Evolutionary conservation across 257 asterid species (phyloP), one percentile per base, ranked within the genome.

Genomic region (Capsicum chinense): DNA sequence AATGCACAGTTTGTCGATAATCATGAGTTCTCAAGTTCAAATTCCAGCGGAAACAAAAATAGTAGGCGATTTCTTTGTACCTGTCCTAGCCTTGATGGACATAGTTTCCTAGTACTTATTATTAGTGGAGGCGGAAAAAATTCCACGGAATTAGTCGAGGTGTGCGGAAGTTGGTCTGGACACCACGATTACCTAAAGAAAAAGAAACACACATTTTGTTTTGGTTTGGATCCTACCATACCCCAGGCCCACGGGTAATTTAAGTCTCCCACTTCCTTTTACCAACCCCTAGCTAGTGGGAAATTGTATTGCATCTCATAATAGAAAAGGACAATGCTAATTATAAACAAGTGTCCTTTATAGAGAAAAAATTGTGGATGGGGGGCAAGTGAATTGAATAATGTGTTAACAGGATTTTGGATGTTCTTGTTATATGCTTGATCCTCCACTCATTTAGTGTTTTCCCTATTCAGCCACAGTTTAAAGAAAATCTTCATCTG

Each of bases 351-450:
- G 17, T 58, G 83, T 80, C 58, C 70, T 80, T 79, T 39, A 52
- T 63, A 35, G 14, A 74, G 52, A 57, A 59, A 47, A 63, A 44
- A 56, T 2, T 42, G 59, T 37, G 57, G 74, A 39, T 60, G 54
- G 14, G 33, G 83, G 62, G 71, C 9, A 56, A 56, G 56, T 58
- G 42, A 44, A 17, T 33, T 80, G 56, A 80, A 80, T 47, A 21
- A 42, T 14, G 62, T 33, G 6, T 81, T 83, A 39, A 80, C 85
- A 84, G 88, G 90, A 86, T 83, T 76, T 82, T 87, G 47, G 59
- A 67, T 70, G 50, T 59, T 73, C 78, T 83, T 70, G 57, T 83
- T 83, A 37, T 60, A 63, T 57, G n/a, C 79, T 54, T 69, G 82
- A 35, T 56, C 76, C 58, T 73, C 86, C 86, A 74, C 86, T 83